Base-by-base conservation (phyloP, 768 basidiomycete species). In the Tricholoma terreum region DNA sequence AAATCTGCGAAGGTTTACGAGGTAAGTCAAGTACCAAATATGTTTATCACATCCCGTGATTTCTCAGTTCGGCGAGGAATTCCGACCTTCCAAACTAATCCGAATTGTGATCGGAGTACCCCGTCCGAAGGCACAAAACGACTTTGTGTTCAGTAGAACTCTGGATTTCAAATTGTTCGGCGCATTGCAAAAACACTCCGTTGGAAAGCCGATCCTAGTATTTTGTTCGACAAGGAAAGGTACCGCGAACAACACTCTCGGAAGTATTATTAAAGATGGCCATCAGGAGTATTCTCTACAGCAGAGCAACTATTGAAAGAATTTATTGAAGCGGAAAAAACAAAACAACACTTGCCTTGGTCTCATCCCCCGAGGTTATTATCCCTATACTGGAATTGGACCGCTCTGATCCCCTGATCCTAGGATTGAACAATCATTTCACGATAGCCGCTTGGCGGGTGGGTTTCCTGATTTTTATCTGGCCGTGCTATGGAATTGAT, bases 161-260 rank as follows among this genome's bases (percentile, higher is more conserved):
- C 79, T 98, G 11, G 90, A 95, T 67, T 80, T 72, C 64, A 88
- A 84, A 58, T 69, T 98, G 8, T 95, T 88, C 65, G 65, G 78
- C 0, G 69, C 89, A n/a, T 76, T 98, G 57, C 83, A 87, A 60
- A 75, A 84, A 61, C 84, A 94, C 65, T 84, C 88, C 0, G 74
- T 77, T 12, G 84, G 88, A 27, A 95, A 94, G 69, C 94, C 96
- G 0, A 88, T 92, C 15, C 73, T 99, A 50, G 73, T 98, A 7
- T 99, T 99, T 67, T 89, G 87, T 60, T 78, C 92, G 15, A 98
- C 96, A 2, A 80, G 96, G 62, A 94, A 90, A 78, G 87, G 93
- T 89, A 62, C 38, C 27, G 15, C 6, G 31, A 30, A 12, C 19
- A 14, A 51, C 4, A 34, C 22, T 14, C 33, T 34, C 24, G 9